phyloP scores from a whole-genome alignment of 1,139 yeast species.

The Suhomyces taliae region DNA sequence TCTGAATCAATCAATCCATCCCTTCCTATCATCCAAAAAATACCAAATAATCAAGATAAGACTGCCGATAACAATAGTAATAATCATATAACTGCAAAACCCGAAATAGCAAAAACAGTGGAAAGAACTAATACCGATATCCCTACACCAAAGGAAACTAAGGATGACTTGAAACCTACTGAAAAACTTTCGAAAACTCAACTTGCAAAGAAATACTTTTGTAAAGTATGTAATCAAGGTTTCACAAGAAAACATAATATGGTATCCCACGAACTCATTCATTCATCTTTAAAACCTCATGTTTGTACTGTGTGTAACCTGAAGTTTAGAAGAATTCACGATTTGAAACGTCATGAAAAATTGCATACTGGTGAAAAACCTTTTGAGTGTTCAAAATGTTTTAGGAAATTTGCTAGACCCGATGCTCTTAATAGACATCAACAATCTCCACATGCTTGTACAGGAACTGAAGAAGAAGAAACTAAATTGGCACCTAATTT shows the following conservation, averaged over 20 bases:
- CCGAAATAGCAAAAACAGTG: not conserved
- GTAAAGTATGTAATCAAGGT: constrained; percentile 60
- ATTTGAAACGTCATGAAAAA: constrained; percentile 72
- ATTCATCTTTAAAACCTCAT: constrained; percentile 67
- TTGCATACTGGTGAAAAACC: constrained; percentile 79
- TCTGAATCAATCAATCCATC: too few species aligned
- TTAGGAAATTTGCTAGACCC: constrained; percentile 68
- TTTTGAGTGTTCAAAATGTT: constrained; percentile 59
- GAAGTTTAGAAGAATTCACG: constrained; percentile 71
- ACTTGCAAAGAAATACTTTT: constrained; percentile 36
- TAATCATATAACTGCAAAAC: not conserved
- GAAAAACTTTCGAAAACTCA: not conserved
- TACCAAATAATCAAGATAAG: too few species aligned
- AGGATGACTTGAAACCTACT: not conserved
- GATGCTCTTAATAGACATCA: constrained; percentile 73
- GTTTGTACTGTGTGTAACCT: constrained; percentile 63
- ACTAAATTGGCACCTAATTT: too few species aligned
- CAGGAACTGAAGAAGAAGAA: constrained; percentile 13
- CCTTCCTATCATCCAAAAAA: too few species aligned
- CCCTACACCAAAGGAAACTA: not conserved
- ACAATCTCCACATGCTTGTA: constrained; percentile 47
- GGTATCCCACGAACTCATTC: constrained; percentile 71
- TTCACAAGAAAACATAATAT: constrained; percentile 73
- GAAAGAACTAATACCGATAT: not conserved
- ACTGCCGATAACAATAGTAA: too few species aligned